A percentile compares a stretch with the other conserved stretches of the same genome.
Evolutionary conservation across 148 eudicot genomes (phyloP).

Genomic region (Beta vulgaris): DNA sequence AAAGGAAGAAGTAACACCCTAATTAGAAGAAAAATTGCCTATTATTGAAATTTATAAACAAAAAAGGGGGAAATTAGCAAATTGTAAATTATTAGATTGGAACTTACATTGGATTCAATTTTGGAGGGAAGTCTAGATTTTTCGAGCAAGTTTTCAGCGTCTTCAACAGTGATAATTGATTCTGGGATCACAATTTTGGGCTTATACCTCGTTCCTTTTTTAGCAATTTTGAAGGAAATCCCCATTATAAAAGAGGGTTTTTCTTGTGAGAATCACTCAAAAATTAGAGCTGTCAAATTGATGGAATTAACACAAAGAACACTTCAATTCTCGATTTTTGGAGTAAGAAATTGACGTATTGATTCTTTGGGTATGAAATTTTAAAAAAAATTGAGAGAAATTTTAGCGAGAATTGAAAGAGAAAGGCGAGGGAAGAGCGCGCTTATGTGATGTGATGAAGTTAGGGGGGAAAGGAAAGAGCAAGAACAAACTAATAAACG

Average conservation of each 20-base stretch:
- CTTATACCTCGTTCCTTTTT: conserved; percentile 52
- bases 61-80: not conserved
- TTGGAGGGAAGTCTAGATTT: conserved; percentile 29
- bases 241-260: conserved; percentile 39
- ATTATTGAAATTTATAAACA: too few species aligned
- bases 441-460: not conserved
- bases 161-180: conserved; percentile 26
- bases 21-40: not conserved
- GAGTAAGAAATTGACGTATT: too few species aligned
- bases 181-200: conserved; percentile 43
- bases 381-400: not conserved
- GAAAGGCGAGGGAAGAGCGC: not conserved
- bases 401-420: too few species aligned
- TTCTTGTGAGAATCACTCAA: not conserved
- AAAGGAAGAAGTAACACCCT: not conserved
- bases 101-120: conserved; percentile 31
- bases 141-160: conserved; percentile 17
- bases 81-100: not conserved
- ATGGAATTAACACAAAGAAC: not conserved
- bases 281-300: not conserved
- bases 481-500: too few species aligned
- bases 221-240: conserved; percentile 82
- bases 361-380: too few species aligned
- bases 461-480: not conserved
- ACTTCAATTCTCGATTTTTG: too few species aligned